These are phyloP conservation scores for Phoma herbarum DNA, from an alignment of 2,329 filamentous ascomycete species.

Conservation along the genomic window DNA sequence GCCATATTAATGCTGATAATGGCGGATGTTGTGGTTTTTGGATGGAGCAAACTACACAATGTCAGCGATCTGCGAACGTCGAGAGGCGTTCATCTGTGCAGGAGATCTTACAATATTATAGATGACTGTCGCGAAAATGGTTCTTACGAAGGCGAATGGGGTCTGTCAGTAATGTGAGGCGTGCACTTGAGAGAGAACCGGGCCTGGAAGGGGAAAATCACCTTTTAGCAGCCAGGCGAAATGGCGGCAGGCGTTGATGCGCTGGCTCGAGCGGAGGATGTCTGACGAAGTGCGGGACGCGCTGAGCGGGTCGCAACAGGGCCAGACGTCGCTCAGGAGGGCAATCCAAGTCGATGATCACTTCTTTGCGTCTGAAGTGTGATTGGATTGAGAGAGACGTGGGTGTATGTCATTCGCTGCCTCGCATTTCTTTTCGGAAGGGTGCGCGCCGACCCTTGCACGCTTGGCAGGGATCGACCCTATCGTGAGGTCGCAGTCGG, in stretches of 20 bases:
- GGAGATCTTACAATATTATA: slow-evolving; percentile 30
- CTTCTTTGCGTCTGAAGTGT: slow-evolving; percentile 4
- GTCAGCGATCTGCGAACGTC: slow-evolving; percentile 36
- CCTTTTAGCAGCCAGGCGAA: slow-evolving; percentile 39
- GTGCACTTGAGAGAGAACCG: slow-evolving; percentile 38
- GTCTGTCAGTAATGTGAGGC: slow-evolving; percentile 35
- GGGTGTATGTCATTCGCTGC: slow-evolving; percentile 39
- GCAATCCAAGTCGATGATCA: slow-evolving; percentile 41
- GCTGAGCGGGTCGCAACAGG: slow-evolving; percentile 32
- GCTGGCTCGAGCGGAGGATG: slow-evolving; percentile 45
- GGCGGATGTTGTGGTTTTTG: slow-evolving; percentile 18
- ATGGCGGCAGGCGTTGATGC: slow-evolving; percentile 36
- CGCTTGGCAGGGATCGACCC: slow-evolving; percentile 26
- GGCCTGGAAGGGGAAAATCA: slow-evolving; percentile 33
- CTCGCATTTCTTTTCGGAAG: slow-evolving; percentile 28
- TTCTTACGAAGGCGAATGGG: slow-evolving; percentile 22
- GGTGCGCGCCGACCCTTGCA: slow-evolving; percentile 24
- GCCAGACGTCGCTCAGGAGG: slow-evolving; percentile 39
- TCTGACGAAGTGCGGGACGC: slow-evolving; percentile 38
- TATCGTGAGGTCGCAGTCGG: slow-evolving; percentile 30
- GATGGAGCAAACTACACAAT: slow-evolving; percentile 32
- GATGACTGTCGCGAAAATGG: slow-evolving; percentile 2
- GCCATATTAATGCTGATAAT: slow-evolving; percentile 33
- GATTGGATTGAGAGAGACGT: slow-evolving; percentile 31
- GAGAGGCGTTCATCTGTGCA: slow-evolving; percentile 22